Evolutionary conservation across 2,329 filamentous ascomycete species (phyloP).

Genomic region (Fusarium sp.): DNA sequence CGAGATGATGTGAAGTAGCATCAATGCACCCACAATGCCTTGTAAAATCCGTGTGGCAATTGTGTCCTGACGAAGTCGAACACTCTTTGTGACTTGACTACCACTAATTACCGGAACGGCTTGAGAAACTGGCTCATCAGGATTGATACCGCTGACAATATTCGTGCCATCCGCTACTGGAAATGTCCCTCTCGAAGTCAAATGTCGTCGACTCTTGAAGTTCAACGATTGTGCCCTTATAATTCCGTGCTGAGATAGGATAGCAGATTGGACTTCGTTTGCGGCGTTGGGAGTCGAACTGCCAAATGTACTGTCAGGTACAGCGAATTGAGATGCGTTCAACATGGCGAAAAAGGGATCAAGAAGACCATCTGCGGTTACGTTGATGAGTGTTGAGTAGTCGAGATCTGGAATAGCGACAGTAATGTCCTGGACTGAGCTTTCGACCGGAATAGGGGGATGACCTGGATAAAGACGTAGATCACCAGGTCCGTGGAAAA

Average conservation of each 20-base stretch:
- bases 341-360: conserved; percentile 54
- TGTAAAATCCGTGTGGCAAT: conserved; percentile 53
- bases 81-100: conserved; percentile 23
- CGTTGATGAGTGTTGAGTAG: conserved; percentile 49
- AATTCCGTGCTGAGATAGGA: conserved; percentile 53
- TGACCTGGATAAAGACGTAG: conserved; percentile 47
- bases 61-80: conserved; percentile 48
- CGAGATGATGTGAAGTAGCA: conserved; percentile 45
- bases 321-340: conserved; percentile 51
- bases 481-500: conserved; percentile 37
- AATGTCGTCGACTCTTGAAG: conserved; percentile 43
- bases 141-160: conserved; percentile 43
- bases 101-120: conserved; percentile 43
- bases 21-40: conserved; percentile 47
- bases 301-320: conserved; percentile 46
- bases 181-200: conserved; percentile 36
- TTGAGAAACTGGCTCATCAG: conserved; percentile 40
- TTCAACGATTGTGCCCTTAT: conserved; percentile 54
- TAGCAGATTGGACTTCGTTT: conserved; percentile 48
- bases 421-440: conserved; percentile 31
- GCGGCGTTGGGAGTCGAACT: conserved; percentile 23
- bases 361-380: conserved; percentile 46
- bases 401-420: conserved; percentile 45
- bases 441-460: conserved; percentile 47
- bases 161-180: conserved; percentile 31